Conservation (phyloP, 208 protist species). For the Acanthamoeba royreba region DNA sequence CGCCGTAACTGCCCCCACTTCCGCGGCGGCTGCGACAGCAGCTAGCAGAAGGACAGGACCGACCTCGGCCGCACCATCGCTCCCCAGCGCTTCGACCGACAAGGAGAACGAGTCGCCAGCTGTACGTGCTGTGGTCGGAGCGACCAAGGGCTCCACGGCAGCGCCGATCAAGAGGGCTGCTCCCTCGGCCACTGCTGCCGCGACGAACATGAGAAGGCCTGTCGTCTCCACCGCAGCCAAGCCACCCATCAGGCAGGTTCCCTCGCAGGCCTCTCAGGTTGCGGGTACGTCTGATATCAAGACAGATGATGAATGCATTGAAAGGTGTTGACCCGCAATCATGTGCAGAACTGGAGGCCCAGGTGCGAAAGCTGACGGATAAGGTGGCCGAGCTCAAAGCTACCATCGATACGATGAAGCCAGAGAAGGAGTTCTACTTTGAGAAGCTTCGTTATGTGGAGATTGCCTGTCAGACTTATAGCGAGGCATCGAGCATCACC, state of each 20-base stretch:
- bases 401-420: slow-evolving; percentile 69
- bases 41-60: not conserved
- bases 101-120: not conserved
- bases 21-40: not conserved
- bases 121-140: not conserved
- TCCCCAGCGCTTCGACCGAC: no score
- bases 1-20: not conserved
- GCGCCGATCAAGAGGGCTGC: not conserved
- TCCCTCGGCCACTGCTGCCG: not conserved
- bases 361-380: not conserved
- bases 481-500: not conserved
- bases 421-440: slow-evolving; percentile 83
- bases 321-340: not conserved
- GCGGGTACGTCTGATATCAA: not conserved
- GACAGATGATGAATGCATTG: not conserved
- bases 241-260: no score
- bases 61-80: not conserved
- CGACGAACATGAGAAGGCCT: no score
- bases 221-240: no score
- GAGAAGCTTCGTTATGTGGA: slow-evolving; percentile 78
- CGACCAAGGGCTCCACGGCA: not conserved
- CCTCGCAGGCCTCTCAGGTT: no score
- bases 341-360: not conserved
- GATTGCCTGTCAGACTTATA: slow-evolving; percentile 27
- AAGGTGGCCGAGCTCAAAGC: slow-evolving; percentile 60